phyloP scores from a whole-genome alignment of 768 basidiomycete species.

The Peribolospora kevripleyi region DNA sequence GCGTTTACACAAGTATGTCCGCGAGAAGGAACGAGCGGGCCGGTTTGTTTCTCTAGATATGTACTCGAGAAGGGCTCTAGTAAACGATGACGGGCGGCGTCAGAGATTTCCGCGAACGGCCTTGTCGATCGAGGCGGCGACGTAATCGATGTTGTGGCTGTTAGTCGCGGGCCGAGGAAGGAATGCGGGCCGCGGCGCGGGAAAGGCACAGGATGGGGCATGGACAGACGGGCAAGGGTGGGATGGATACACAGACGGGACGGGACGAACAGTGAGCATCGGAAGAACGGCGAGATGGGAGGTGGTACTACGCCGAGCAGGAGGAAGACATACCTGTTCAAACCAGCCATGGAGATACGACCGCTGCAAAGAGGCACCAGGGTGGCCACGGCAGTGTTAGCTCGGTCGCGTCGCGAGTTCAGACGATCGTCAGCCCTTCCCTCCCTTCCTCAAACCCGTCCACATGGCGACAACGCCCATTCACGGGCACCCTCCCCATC shows the following conservation, averaged over 20 bases:
- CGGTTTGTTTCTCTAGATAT: too few relatives aligned
- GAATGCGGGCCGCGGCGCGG: too few relatives aligned
- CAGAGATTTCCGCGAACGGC: constrained; percentile 56
- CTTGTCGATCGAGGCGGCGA: constrained; percentile 61
- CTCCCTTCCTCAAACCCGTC: too few relatives aligned
- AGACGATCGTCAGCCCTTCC: not conserved
- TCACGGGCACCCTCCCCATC: not conserved
- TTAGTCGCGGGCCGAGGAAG: constrained; percentile 14
- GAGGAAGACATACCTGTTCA: constrained; percentile 22
- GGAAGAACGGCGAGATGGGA: too few relatives aligned
- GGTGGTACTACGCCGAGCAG: too few relatives aligned
- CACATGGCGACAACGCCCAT: not conserved
- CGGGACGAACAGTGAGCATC: too few relatives aligned
- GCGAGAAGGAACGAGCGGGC: too few relatives aligned
- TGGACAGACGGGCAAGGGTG: too few relatives aligned
- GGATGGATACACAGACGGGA: too few relatives aligned
- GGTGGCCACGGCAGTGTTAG: not conserved
- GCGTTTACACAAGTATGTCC: too few relatives aligned
- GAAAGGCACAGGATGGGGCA: too few relatives aligned
- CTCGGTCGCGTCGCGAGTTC: not conserved
- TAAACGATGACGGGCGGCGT: constrained; percentile 2
- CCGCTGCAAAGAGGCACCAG: not conserved
- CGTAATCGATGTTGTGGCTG: constrained; percentile 59
- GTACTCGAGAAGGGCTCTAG: too few relatives aligned
- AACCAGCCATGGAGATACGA: constrained; percentile 73